Conservation (phyloP, 805 yeast species). For the Blastobotrys attinorum region DNA sequence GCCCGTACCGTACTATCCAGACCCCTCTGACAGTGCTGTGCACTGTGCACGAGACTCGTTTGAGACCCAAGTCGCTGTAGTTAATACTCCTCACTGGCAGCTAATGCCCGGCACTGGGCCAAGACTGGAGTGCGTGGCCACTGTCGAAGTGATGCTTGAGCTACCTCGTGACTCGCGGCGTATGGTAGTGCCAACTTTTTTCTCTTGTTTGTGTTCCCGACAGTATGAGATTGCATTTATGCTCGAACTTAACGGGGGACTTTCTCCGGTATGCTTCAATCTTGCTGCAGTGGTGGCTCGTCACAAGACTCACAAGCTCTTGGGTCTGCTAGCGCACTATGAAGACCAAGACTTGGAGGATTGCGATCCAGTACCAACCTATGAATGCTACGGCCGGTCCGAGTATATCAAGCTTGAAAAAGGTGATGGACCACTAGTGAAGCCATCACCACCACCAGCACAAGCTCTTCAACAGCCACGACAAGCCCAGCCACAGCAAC, state of each 20-base stretch:
- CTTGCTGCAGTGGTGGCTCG: background rate
- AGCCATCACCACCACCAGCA: background rate
- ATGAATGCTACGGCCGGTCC: background rate
- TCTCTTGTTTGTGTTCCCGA: slow-evolving; percentile 13
- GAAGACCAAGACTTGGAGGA: background rate
- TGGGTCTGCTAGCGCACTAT: background rate
- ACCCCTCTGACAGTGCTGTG: slow-evolving; percentile 3
- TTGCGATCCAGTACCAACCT: background rate
- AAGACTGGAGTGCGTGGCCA: background rate
- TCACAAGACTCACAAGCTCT: background rate
- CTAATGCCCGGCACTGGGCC: background rate
- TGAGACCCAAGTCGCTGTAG: slow-evolving; percentile 1
- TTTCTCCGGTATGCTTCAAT: background rate
- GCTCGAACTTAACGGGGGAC: slow-evolving; percentile 1
- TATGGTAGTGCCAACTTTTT: slow-evolving; percentile 10
- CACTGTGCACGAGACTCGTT: slow-evolving; percentile 7
- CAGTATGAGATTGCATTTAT: slow-evolving; percentile 9
- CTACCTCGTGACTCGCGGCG: slow-evolving; percentile 5
- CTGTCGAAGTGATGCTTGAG: slow-evolving; percentile 6
- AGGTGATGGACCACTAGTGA: background rate
- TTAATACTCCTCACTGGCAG: background rate
- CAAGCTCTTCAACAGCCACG: background rate
- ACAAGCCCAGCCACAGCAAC: background rate
- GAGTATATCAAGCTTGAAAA: background rate
- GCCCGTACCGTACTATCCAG: slow-evolving; percentile 1